Percentiles rank a stretch among this genome's conserved stretches.
Evolutionary conservation across 306 rosid genomes (phyloP).

Genomic region (Vigna nakashimae): DNA sequence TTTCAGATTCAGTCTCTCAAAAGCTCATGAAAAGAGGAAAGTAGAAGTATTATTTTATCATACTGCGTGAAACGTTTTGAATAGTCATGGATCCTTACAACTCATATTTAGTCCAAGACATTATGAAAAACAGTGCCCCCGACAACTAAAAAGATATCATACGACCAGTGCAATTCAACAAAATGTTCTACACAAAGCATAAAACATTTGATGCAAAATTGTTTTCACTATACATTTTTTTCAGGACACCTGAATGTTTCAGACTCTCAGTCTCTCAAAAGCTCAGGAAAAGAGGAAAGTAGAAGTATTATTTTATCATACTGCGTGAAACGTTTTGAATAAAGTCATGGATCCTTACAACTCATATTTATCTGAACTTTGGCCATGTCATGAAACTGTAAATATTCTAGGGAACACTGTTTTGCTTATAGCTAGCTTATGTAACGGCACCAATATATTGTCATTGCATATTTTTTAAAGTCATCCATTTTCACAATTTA

Average conservation of each 20-base stretch:
- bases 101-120: neutral
- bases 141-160: conserved; percentile 10
- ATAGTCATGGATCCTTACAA: too few relatives aligned
- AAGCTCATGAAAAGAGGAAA: too few relatives aligned
- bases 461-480: neutral
- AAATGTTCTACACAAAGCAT: conserved; percentile 16
- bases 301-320: too few relatives aligned
- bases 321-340: too few relatives aligned
- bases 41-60: too few relatives aligned
- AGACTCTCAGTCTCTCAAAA: too few relatives aligned
- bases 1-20: too few relatives aligned
- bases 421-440: conserved; percentile 3
- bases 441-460: conserved; percentile 1
- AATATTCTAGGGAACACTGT: conserved; percentile 16
- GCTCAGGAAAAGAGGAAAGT: too few relatives aligned
- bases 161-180: conserved; percentile 12
- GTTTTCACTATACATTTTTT: too few relatives aligned
- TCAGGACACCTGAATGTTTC: too few relatives aligned
- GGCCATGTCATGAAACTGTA: neutral
- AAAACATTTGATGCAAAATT: neutral
- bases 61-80: too few relatives aligned
- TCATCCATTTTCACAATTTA: neutral
- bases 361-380: neutral
- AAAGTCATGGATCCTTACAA: too few relatives aligned
- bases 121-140: neutral